These are phyloP conservation scores for Urochloa ruziziensis DNA, from an alignment of 176 grass and related monocot genomes.

Conservation along the genomic window DNA sequence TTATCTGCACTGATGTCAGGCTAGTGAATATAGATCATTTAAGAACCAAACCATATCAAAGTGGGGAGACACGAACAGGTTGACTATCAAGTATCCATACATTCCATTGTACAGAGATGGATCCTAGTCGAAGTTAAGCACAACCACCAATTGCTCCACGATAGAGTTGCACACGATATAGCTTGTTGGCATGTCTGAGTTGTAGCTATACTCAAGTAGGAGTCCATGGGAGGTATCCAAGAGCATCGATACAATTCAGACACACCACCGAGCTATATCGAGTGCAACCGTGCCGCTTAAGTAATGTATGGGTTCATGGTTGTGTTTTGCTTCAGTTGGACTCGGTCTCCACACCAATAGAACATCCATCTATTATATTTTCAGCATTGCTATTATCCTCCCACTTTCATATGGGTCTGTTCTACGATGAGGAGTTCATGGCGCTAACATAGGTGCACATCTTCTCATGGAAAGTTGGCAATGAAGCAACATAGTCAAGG, in stretches of 20 bases:
- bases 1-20: too few relatives aligned
- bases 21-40: too few relatives aligned
- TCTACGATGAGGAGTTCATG: too few relatives aligned
- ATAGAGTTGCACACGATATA: neutral
- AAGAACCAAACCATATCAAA: too few relatives aligned
- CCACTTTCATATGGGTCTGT: too few relatives aligned
- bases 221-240: neutral
- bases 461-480: too few relatives aligned
- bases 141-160: neutral
- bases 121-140: too few relatives aligned
- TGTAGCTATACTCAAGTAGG: neutral
- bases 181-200: neutral
- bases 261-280: neutral
- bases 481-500: too few relatives aligned
- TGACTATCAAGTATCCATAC: too few relatives aligned
- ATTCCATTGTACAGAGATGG: too few relatives aligned
- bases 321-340: neutral
- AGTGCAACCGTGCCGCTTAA: neutral
- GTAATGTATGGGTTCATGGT: neutral
- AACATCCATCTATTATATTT: neutral
- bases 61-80: too few relatives aligned
- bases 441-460: too few relatives aligned
- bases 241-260: neutral
- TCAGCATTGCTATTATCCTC: neutral
- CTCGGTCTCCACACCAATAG: neutral